These are phyloP conservation scores for Phytophthora tubulina DNA, from an alignment of 352 stramenopile species.

Conservation along the genomic window DNA sequence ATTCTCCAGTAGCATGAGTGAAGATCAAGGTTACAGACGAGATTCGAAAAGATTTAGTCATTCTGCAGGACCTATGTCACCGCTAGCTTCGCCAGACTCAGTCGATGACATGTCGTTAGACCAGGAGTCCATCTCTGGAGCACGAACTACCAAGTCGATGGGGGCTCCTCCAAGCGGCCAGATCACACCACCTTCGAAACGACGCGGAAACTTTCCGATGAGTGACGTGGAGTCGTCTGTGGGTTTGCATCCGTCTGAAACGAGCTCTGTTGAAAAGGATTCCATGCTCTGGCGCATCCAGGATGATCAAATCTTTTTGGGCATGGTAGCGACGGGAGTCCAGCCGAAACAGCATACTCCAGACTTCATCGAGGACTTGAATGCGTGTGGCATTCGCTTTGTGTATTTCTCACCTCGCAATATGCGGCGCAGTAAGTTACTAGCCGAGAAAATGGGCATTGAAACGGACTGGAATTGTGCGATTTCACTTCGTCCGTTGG, in stretches of 20 bases:
- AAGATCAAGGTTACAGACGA: constrained; percentile 35
- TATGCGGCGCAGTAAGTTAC: constrained; percentile 97
- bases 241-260: constrained; percentile 59
- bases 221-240: constrained; percentile 70
- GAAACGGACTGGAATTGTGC: constrained; percentile 99
- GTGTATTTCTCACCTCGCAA: constrained; percentile 99
- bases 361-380: constrained; percentile 96
- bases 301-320: constrained; percentile 98
- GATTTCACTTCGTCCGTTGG: constrained; percentile 95
- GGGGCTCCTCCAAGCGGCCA: constrained; percentile 36
- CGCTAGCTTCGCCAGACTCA: constrained; percentile 42
- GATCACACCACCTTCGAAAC: constrained; percentile 38
- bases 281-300: constrained; percentile 87
- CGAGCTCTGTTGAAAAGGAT: constrained; percentile 64
- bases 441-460: constrained; percentile 99
- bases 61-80: constrained; percentile 31
- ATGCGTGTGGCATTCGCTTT: constrained; percentile 96
- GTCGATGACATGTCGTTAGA: constrained; percentile 37
- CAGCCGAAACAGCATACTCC: constrained; percentile 95
- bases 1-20: constrained; percentile 49
- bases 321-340: constrained; percentile 96
- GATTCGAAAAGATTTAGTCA: constrained; percentile 32
- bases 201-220: constrained; percentile 34
- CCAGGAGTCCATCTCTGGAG: constrained; percentile 19
- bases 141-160: constrained; percentile 31